Evolutionary conservation across 202 grass and related monocot species (phyloP).

Genomic region (Setaria viridis): DNA sequence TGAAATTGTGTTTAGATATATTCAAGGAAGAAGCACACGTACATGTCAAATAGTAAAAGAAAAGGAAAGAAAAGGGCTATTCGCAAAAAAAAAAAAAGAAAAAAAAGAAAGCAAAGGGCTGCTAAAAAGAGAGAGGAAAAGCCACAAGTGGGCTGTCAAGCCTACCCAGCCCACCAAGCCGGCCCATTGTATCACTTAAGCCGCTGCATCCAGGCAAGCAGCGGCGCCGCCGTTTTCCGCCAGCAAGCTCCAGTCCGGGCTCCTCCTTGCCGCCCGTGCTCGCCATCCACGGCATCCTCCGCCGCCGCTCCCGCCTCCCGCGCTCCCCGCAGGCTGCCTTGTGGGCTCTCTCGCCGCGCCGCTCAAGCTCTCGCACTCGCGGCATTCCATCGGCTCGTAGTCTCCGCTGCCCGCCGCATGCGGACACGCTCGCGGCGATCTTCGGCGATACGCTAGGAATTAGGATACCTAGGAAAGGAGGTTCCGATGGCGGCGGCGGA

Average conservation of each 20-base stretch:
- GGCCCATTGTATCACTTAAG: too few relatives aligned
- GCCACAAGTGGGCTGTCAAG: too few relatives aligned
- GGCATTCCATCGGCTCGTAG: background rate
- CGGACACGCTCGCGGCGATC: background rate
- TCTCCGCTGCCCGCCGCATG: slow-evolving; percentile 16
- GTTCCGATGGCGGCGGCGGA: slow-evolving; percentile 20
- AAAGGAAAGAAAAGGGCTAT: too few relatives aligned
- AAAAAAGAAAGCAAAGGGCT: too few relatives aligned
- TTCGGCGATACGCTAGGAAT: background rate
- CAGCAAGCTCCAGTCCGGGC: background rate
- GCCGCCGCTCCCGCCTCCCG: background rate
- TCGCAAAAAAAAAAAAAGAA: too few relatives aligned
- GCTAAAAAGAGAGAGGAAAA: too few relatives aligned
- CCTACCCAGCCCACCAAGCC: too few relatives aligned
- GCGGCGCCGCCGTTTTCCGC: background rate
- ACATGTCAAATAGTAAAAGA: too few relatives aligned
- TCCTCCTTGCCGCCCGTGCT: background rate
- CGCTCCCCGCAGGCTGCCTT: background rate
- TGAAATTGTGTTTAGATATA: too few relatives aligned
- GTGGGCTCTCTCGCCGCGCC: background rate
- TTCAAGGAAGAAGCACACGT: too few relatives aligned
- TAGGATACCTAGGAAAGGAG: background rate
- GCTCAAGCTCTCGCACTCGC: background rate
- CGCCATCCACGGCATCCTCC: background rate
- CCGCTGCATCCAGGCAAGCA: background rate